Base-by-base conservation (phyloP, 2,329 filamentous ascomycete genomes). In the Alternaria sp. region DNA sequence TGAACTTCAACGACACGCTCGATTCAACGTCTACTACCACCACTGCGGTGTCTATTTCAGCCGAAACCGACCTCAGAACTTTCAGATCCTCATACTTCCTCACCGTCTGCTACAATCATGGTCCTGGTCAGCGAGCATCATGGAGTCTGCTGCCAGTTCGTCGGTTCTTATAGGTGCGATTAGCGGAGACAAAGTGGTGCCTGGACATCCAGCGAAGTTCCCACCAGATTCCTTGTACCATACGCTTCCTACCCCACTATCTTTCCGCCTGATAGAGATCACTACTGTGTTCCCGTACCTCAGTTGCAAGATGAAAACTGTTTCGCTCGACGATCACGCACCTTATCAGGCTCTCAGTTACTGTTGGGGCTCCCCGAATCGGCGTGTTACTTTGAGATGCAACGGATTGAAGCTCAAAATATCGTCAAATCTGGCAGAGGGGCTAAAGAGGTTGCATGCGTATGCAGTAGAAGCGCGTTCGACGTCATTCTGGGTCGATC, bases 281-380 rank as follows among this genome's bases (percentile, higher is more conserved):
- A 1, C 6, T 3, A 3, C 4, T 0, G n/a, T 17, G 1, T 11
- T 11, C 6, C 36, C n/a, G 1, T 1, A 2, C 2, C 36, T 40
- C 36, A 40, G 15, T 1, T 40, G 36, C n/a, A 9, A 17, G 4
- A 17, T 40, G 15, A 40, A 2, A 1, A 17, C 36, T 1, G 36
- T 40, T 17, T 40, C 32, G 15, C 32, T 36, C 32, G 4, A 6
- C 0, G 30, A 36, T 36, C 6, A 7, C 13, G 9, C 32, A 4
- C 15, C 32, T 2, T 36, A 40, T 11, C 15, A 17, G 0, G 36
- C 36, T 6, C 36, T 40, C 36, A 40, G 36, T 40, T 40, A 40
- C 36, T 40, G 36, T 17, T 40, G 36, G 36, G 36, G 36, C 6
- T 40, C 36, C 2, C n/a, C 36, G 11, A 11, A 40, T 3, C 36